These are phyloP conservation scores for Dipteronia sinensis DNA, from an alignment of 345 rosid species.

Conservation along the genomic window DNA sequence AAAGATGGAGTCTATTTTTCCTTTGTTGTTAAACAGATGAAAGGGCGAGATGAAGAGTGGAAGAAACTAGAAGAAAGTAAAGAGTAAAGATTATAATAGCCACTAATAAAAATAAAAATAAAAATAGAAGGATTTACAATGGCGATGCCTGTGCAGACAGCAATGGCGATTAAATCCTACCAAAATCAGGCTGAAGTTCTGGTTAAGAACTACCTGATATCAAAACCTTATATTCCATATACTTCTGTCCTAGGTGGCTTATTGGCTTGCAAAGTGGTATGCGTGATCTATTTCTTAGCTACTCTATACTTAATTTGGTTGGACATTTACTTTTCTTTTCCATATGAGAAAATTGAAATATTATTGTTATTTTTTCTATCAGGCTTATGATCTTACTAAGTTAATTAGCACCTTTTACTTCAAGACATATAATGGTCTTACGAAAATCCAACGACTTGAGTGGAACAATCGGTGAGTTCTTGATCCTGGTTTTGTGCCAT, in stretches of 20 bases:
- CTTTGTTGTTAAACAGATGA: conserved; percentile 18
- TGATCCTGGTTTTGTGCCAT: not conserved
- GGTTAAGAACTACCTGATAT: conserved; percentile 59
- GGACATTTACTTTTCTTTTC: not conserved
- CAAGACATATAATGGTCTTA: conserved; percentile 58
- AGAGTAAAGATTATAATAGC: conserved; percentile 12
- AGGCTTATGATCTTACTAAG: conserved; percentile 74
- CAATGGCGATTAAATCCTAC: conserved; percentile 63
- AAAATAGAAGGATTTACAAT: conserved; percentile 22
- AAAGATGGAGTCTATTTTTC: not conserved
- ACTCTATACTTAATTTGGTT: not conserved
- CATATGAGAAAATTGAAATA: not conserved
- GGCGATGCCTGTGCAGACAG: conserved; percentile 38
- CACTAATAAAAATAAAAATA: conserved; percentile 1
- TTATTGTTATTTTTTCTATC: not conserved
- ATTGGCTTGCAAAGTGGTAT: conserved; percentile 82
- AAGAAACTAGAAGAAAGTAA: conserved; percentile 19
- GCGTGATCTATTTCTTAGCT: conserved; percentile 3
- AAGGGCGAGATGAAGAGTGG: conserved; percentile 19
- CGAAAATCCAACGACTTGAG: conserved; percentile 63
- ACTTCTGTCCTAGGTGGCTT: conserved; percentile 73
- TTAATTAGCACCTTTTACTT: conserved; percentile 58
- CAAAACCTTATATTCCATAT: conserved; percentile 71
- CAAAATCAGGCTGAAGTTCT: conserved; percentile 64
- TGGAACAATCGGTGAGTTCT: conserved; percentile 82